phyloP scores from a whole-genome alignment of 2,329 filamentous ascomycete species.

The Fusarium sp. region DNA sequence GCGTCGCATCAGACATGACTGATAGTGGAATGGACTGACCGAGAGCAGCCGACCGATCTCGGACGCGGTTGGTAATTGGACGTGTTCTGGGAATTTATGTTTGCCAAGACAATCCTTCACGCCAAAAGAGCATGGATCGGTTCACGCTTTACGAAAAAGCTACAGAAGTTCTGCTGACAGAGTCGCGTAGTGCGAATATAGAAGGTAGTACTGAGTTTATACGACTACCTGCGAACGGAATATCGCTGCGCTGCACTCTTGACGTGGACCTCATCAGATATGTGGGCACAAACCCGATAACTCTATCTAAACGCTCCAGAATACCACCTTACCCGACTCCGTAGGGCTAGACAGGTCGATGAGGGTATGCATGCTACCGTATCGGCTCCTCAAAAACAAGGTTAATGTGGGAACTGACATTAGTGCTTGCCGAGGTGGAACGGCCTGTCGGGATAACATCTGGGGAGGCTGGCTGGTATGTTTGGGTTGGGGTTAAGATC shows the following conservation, averaged over 20 bases:
- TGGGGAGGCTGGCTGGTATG: not conserved
- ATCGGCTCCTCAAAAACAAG: not conserved
- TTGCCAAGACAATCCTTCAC: not conserved
- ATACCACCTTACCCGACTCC: not conserved
- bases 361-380: not conserved
- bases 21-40: conserved; percentile 9
- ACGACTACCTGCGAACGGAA: not conserved
- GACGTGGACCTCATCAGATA: too few species aligned
- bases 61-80: rapidly evolving
- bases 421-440: not conserved
- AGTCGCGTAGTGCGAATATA: not conserved
- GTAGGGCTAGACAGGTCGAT: conserved; percentile 1
- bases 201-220: not conserved
- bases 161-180: conserved; percentile 7
- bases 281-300: not conserved
- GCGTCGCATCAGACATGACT: not conserved
- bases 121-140: not conserved
- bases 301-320: conserved; percentile 3
- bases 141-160: not conserved
- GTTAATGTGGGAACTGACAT: not conserved
- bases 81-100: not conserved
- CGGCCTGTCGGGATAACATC: conserved; percentile 1
- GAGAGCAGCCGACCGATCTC: not conserved
- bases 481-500: too few species aligned
- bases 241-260: not conserved